Evolutionary conservation across 1,139 yeast genomes (phyloP), one percentile per base, ranked within the genome.

Genomic region (Kodamaea fungicola): DNA sequence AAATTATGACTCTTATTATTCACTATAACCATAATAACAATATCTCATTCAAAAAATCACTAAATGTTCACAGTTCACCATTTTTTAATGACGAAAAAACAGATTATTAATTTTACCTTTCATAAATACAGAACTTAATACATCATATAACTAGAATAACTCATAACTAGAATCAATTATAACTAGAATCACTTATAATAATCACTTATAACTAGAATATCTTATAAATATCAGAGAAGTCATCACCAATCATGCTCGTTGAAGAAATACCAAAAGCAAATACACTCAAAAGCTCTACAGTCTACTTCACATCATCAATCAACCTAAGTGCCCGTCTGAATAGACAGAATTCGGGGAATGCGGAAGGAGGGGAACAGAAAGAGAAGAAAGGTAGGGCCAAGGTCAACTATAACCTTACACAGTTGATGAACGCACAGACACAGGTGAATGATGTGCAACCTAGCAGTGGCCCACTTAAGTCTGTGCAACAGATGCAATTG

Each of bases 171-270:
- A n/a, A n/a, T n/a, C n/a, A n/a, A n/a, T n/a, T n/a, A n/a, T n/a
- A n/a, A n/a, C n/a, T n/a, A n/a, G n/a, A n/a, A n/a, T n/a, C n/a
- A n/a, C n/a, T n/a, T n/a, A n/a, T n/a, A n/a, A n/a, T n/a, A n/a
- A n/a, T n/a, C n/a, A n/a, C n/a, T n/a, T n/a, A n/a, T n/a, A n/a
- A n/a, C n/a, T n/a, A n/a, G n/a, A n/a, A n/a, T n/a, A n/a, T n/a
- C n/a, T n/a, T n/a, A n/a, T n/a, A n/a, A n/a, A n/a, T n/a, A n/a
- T n/a, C n/a, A n/a, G n/a, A n/a, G n/a, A n/a, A n/a, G n/a, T n/a
- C n/a, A n/a, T n/a, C n/a, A n/a, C n/a, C n/a, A n/a, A n/a, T n/a
- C 28, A 70, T 71, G 76, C 57, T 71, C 21, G 73, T 71, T 7
- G 76, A 71, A 46, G 76, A 71, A 42, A 52, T 71, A 13, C 76